Percentiles rank a stretch among this genome's conserved stretches.
Evolutionary conservation across 345 rosid species (phyloP).

Genomic region (Luvunga scandens): DNA sequence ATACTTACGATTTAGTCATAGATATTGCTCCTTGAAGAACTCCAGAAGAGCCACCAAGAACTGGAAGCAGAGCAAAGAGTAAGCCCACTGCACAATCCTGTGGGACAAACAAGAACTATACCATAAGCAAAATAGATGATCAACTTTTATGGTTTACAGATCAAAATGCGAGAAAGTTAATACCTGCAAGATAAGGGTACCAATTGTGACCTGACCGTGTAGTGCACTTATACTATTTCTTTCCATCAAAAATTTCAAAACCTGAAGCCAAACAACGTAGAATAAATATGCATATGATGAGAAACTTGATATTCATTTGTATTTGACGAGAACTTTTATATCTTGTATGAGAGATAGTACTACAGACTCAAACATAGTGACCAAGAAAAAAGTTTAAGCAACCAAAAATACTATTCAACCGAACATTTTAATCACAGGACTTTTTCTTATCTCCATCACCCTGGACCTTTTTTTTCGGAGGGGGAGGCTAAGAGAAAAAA

Average conservation of each 20-base stretch:
- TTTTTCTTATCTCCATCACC: background rate
- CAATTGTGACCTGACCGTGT: constrained; percentile 88
- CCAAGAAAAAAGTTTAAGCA: background rate
- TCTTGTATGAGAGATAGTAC: background rate
- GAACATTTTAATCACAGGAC: background rate
- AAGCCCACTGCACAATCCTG: constrained; percentile 95
- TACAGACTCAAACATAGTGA: constrained; percentile 11
- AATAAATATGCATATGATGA: background rate
- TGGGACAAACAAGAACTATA: constrained; percentile 8
- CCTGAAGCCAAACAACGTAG: constrained; percentile 40
- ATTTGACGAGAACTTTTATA: background rate
- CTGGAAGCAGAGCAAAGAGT: constrained; percentile 94
- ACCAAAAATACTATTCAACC: constrained; percentile 1
- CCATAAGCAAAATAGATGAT: background rate
- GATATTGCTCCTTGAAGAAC: constrained; percentile 81
- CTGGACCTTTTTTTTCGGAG: background rate
- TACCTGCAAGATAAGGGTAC: constrained; percentile 92
- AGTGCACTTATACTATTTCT: constrained; percentile 71
- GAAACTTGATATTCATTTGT: background rate
- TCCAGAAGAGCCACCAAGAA: constrained; percentile 88
- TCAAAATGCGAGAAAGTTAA: background rate
- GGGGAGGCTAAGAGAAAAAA: background rate
- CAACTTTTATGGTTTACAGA: constrained; percentile 1
- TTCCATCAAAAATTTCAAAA: constrained; percentile 87
- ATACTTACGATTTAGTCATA: constrained; percentile 78